Percentiles rank a stretch among this genome's conserved stretches.
Evolutionary conservation across 352 stramenopile species (phyloP).

Genomic region (Globisporangium irregulare): DNA sequence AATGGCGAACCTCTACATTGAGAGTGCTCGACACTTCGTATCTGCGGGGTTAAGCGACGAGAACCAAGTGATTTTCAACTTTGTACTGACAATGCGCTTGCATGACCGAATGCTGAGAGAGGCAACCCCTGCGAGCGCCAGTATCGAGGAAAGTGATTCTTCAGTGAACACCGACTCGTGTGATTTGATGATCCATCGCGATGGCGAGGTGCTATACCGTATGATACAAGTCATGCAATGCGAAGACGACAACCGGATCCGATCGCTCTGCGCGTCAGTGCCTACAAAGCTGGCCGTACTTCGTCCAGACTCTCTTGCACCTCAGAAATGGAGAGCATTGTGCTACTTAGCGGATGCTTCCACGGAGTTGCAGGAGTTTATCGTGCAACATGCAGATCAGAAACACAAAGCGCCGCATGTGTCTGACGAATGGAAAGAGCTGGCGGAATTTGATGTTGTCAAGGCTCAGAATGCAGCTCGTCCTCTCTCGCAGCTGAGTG

Average conservation of each 20-base stretch:
- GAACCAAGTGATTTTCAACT: slow-evolving; percentile 31
- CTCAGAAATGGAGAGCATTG: slow-evolving; percentile 23
- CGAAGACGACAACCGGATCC: slow-evolving; percentile 6
- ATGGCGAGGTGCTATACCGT: slow-evolving; percentile 11
- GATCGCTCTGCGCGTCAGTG: slow-evolving; percentile 6
- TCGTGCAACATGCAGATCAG: slow-evolving; percentile 18
- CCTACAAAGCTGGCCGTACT: slow-evolving; percentile 22
- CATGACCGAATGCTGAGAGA: slow-evolving; percentile 18
- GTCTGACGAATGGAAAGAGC: slow-evolving; percentile 20
- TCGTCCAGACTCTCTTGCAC: slow-evolving; percentile 19
- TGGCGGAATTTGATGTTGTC: slow-evolving; percentile 11
- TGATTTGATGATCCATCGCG: not conserved
- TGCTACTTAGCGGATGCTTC: slow-evolving; percentile 33
- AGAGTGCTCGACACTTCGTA: slow-evolving; percentile 15
- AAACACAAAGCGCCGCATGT: not conserved
- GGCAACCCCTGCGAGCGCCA: not conserved
- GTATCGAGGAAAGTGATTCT: no score
- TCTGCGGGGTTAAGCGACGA: slow-evolving; percentile 30
- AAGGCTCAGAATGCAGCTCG: slow-evolving; percentile 7
- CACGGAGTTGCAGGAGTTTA: slow-evolving; percentile 24
- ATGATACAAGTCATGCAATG: slow-evolving; percentile 9
- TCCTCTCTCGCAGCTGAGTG: slow-evolving; percentile 4
- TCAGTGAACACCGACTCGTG: not conserved
- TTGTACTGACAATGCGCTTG: slow-evolving; percentile 37
- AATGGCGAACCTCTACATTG: slow-evolving; percentile 17